Percentiles rank a stretch among this genome's conserved stretches.
These are phyloP conservation scores for Malus hybrid DNA, from an alignment of 331 rosid genomes.

Conservation along the genomic window DNA sequence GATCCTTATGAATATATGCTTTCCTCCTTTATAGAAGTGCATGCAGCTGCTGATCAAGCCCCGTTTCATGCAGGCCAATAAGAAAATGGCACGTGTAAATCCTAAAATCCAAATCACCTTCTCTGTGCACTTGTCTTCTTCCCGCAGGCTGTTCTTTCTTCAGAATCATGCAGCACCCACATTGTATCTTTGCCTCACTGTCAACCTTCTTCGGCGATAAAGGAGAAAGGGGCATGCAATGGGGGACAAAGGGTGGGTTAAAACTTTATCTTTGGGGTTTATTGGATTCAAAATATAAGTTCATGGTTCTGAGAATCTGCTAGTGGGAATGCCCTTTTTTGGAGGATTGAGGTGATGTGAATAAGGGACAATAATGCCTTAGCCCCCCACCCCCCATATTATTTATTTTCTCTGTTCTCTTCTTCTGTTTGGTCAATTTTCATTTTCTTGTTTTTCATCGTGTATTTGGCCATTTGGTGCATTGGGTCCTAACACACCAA, in stretches of 20 bases:
- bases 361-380: constrained; percentile 35
- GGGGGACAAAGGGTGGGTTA: constrained; percentile 25
- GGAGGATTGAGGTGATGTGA: constrained; percentile 20
- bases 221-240: constrained; percentile 8
- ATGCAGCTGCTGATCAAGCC: background rate
- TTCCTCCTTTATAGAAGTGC: background rate
- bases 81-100: background rate
- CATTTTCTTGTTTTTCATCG: constrained; percentile 4
- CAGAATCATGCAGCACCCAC: background rate
- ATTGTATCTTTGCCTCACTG: constrained; percentile 6
- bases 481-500: background rate
- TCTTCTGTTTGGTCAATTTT: constrained; percentile 46
- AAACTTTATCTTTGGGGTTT: constrained; percentile 6
- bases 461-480: constrained; percentile 7
- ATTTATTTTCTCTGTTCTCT: constrained; percentile 34
- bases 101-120: background rate
- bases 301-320: constrained; percentile 18
- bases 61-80: background rate
- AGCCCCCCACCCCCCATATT: constrained; percentile 31
- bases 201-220: constrained; percentile 13
- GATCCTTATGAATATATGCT: background rate
- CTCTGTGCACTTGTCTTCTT: constrained; percentile 13
- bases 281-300: constrained; percentile 4
- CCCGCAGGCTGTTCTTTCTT: constrained; percentile 13
- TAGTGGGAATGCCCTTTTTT: constrained; percentile 5